These are phyloP conservation scores for Phlyctochytrium planicorne DNA, from an alignment of 192 early-diverging fungal species.

Conservation along the genomic window DNA sequence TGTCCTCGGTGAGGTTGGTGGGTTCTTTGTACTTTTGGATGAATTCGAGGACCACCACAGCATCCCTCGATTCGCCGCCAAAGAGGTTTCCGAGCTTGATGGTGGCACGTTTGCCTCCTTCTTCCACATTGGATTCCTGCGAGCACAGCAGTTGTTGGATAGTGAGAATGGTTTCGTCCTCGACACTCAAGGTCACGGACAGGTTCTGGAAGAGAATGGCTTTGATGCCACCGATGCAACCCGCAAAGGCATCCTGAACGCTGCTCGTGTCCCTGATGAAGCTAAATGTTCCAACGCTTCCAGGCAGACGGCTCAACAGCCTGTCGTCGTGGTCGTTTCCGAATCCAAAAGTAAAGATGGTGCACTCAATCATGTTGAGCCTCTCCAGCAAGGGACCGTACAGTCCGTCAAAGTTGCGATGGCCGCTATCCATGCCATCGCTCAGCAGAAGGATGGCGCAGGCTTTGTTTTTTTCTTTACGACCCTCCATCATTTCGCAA, in stretches of 20 bases:
- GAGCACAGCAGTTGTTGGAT: neutral
- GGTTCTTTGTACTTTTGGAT: too few relatives aligned
- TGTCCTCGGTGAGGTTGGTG: too few relatives aligned
- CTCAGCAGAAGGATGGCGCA: conserved; percentile 15
- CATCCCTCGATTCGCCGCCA: conserved; percentile 20
- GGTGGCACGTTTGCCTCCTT: neutral
- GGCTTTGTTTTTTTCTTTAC: conserved; percentile 7
- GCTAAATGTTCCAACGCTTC: conserved; percentile 20
- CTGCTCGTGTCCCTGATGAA: conserved; percentile 3
- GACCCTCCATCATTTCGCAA: conserved; percentile 1
- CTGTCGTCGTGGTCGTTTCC: conserved; percentile 13
- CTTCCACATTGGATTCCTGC: neutral
- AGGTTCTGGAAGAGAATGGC: conserved; percentile 10
- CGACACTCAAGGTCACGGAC: neutral
- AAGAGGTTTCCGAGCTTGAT: conserved; percentile 17
- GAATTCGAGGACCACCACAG: neutral
- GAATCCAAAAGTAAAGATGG: conserved; percentile 22
- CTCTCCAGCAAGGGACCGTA: too few relatives aligned
- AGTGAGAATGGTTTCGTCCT: neutral
- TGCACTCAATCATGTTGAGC: neutral
- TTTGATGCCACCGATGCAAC: conserved; percentile 15
- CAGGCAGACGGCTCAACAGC: conserved; percentile 6
- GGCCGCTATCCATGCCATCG: conserved; percentile 17
- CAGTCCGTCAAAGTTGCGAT: neutral
- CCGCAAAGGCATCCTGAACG: conserved; percentile 19